Base-by-base conservation (phyloP, 768 basidiomycete species). In the Pseudohyphozyma bogoriensis region DNA sequence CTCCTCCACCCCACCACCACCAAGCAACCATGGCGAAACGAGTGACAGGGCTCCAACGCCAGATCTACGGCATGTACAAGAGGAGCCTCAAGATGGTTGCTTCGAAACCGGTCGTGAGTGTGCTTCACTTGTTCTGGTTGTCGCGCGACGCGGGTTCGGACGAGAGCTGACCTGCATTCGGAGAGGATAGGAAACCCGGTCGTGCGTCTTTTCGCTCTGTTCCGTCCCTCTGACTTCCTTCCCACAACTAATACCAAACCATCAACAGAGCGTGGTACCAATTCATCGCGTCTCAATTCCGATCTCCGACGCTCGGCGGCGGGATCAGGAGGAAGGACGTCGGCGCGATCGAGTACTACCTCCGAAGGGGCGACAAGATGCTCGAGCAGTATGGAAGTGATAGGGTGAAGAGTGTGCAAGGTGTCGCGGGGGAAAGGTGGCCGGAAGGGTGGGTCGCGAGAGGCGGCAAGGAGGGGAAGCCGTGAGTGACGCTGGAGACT, bases 271-370 rank as follows among this genome's bases (percentile, higher is more conserved):
- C 65, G n/a, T 70, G 67, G 67, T 67, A 51, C 59, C 37, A 52
- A 4, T 68, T 67, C 49, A 62, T 70, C 39, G 22, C 51, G 8
- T 61, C 68, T 45, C 69, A 70, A 42, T 70, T 70, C 63, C 65
- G 69, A 13, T 31, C 57, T 24, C 58, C 58, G 2, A 22, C 53
- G 0, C 54, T 62, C 32, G 69, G 69, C 32, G 69, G 69, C 26
- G 67, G 63, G 1, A 40, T 68, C 26, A n/a, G 28, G 33, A 37
- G 32, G 13, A 57, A 63, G 29, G 69, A 70, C 60, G 56, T 64
- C 20, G 54, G 49, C 24, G 57, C 67, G 31, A 67, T 70, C 55
- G 69, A 70, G 51, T 63, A 70, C 49, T 28, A 67, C 40, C 32
- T 67, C n/a, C 51, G 69, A 3, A 47, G 60, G 16, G 67, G 67